Base-by-base conservation (phyloP, 352 stramenopile species). In the Phytophthora pisi region DNA sequence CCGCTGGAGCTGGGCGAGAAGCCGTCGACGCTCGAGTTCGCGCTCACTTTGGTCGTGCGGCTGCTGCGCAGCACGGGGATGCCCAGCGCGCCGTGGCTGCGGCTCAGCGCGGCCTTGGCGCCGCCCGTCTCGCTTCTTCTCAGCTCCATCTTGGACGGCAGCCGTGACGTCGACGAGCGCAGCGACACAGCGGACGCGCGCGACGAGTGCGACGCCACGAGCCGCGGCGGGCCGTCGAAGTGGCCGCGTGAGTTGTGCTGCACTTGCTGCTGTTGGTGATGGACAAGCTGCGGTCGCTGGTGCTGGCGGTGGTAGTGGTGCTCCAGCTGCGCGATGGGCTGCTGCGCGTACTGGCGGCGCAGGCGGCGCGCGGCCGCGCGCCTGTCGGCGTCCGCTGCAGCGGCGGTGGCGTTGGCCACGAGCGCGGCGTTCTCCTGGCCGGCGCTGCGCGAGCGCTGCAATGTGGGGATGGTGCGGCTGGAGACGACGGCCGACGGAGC, bases 31-130 rank as follows among this genome's bases (percentile, higher is more conserved):
- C 36, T 51, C 15, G 47, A 24, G 4, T 36, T 61, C 20, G 49
- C 46, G 13, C 60, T 84, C 45, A 76, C 49, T 52, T 77, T 68
- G 18, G 50, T 45, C 20, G 72, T 66, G 10, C 79, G 69, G 38
- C 68, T 86, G 56, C 75, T 84, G 11, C 77, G 78, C 30, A 92
- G 78, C 10, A 71, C 70, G 13, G 84, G 82, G 51, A 87, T 82
- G 2, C 70, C 66, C 68, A 66, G 1, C 8, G 59, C 58, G 0
- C 64, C 64, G 34, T 71, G 57, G 36, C 51, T 71, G 23, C 57
- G 51, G 60, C 56, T 76, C 2, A 66, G 23, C 2, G 67, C n/a
- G 10, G 56, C 57, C 26, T 63, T 63, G 15, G 3, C 18, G n/a
- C 28, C 18, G 20, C 57, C 34, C 9, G 16, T 40, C 16, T 79